phyloP scores from a whole-genome alignment of 768 basidiomycete genomes.

The Fomitopsis serialis region DNA sequence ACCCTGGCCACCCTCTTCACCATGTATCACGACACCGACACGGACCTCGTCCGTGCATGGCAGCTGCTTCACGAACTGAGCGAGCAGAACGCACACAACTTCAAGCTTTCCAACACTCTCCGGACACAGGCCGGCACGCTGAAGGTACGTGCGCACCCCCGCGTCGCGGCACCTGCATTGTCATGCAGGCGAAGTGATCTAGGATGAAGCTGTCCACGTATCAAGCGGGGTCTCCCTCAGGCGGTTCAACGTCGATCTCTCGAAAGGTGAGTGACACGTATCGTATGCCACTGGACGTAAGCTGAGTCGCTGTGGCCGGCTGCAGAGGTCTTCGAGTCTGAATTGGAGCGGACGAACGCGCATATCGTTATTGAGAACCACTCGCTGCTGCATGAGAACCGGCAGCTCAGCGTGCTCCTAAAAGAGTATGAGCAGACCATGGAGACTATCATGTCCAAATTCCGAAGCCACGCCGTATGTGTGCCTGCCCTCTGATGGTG shows the following conservation, averaged over 20 bases:
- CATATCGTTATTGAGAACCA: conserved; percentile 94
- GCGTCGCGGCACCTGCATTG: conserved; percentile 5
- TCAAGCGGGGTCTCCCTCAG: conserved; percentile 74
- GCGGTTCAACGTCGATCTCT: conserved; percentile 83
- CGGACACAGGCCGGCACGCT: conserved; percentile 65
- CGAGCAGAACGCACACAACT: conserved; percentile 79
- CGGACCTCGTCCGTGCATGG: conserved; percentile 72
- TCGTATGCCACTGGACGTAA: conserved; percentile 20
- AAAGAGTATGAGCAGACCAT: conserved; percentile 95
- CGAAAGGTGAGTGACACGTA: conserved; percentile 51
- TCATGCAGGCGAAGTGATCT: conserved; percentile 11
- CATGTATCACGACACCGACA: conserved; percentile 46
- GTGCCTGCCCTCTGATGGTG: conserved; percentile 21
- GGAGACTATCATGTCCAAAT: conserved; percentile 96
- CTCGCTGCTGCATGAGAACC: conserved; percentile 88
- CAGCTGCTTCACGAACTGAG: conserved; percentile 76
- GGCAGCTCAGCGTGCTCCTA: conserved; percentile 79
- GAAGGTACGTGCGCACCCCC: conserved; percentile 49
- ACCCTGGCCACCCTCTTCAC: background rate
- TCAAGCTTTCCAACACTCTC: conserved; percentile 63
- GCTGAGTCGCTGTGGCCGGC: background rate
- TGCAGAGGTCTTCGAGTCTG: conserved; percentile 87
- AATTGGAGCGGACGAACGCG: conserved; percentile 86
- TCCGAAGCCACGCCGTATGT: conserved; percentile 79
- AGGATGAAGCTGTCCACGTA: conserved; percentile 73